Conservation (phyloP, 768 basidiomycete genomes). For the Amanita molliuscula region DNA sequence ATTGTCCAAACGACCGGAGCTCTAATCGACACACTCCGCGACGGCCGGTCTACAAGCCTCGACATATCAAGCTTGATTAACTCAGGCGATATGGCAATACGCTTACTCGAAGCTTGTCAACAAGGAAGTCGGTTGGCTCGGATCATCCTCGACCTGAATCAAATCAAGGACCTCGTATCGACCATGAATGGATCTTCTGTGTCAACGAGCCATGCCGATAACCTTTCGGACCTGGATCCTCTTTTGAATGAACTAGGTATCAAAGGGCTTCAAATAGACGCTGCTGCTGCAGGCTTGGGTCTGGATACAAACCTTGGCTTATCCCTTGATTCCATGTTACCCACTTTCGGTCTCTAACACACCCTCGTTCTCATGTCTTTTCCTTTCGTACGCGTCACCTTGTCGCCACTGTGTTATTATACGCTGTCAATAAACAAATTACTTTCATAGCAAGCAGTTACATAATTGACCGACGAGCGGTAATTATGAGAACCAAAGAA, state of each 20-base stretch:
- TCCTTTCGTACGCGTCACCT: background rate
- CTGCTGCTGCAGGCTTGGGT: background rate
- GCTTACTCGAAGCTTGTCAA: background rate
- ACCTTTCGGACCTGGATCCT: background rate
- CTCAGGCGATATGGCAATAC: background rate
- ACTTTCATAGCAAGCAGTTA: slow-evolving; percentile 18
- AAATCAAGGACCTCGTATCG: background rate
- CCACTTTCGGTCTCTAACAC: background rate
- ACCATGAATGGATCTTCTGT: background rate
- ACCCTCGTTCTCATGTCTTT: background rate
- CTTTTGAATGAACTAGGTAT: background rate
- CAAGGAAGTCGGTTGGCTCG: background rate
- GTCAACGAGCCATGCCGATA: background rate
- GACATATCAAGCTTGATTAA: background rate
- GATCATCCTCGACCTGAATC: slow-evolving; percentile 3
- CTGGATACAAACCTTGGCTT: background rate
- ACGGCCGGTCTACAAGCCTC: slow-evolving; percentile 4
- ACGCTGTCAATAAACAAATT: slow-evolving; percentile 14
- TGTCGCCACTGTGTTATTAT: background rate
- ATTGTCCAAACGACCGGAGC: slow-evolving; percentile 8
- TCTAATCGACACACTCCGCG: slow-evolving; percentile 9
- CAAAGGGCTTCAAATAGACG: slow-evolving; percentile 1
- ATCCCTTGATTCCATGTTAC: background rate
- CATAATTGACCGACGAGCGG: background rate
- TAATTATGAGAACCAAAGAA: background rate